phyloP scores from a whole-genome alignment of 495 filamentous ascomycete species.

The Neurospora cerealis region DNA sequence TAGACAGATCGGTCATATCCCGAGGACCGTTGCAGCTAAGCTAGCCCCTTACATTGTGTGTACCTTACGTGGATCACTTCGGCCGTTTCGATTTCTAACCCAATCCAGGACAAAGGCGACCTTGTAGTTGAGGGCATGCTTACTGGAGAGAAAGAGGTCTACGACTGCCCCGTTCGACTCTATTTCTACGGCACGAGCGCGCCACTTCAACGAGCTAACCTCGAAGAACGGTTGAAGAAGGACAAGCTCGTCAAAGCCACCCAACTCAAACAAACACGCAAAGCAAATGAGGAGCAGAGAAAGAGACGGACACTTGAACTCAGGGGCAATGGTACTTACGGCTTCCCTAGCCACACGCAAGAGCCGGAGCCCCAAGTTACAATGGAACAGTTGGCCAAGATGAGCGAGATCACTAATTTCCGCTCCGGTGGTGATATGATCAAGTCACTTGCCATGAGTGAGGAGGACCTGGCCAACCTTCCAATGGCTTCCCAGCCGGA shows the following conservation, averaged over 20 bases:
- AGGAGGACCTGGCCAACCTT: conserved; percentile 62
- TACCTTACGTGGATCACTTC: background rate
- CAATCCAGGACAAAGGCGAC: conserved; percentile 20
- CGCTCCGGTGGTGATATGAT: conserved; percentile 53
- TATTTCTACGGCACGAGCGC: conserved; percentile 57
- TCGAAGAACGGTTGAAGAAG: conserved; percentile 52
- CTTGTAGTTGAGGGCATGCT: conserved; percentile 55
- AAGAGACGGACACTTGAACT: conserved; percentile 19
- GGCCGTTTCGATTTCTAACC: background rate
- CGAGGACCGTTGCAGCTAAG: conserved; percentile 51
- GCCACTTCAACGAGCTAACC: conserved; percentile 30
- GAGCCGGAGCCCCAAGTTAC: conserved; percentile 25
- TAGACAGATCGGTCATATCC: conserved; percentile 73
- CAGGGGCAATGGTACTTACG: conserved; percentile 21
- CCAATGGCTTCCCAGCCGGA: conserved; percentile 61
- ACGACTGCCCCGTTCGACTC: conserved; percentile 61
- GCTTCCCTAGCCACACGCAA: conserved; percentile 15
- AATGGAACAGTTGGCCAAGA: conserved; percentile 54
- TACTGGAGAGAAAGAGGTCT: conserved; percentile 47
- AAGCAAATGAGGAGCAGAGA: conserved; percentile 39
- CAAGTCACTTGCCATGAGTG: conserved; percentile 58
- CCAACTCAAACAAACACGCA: conserved; percentile 36
- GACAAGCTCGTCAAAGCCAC: conserved; percentile 46
- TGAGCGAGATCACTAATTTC: conserved; percentile 52
- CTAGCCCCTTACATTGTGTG: conserved; percentile 63